Evolutionary conservation across 805 yeast species (phyloP).

Genomic region (Hanseniaspora meyeri): DNA sequence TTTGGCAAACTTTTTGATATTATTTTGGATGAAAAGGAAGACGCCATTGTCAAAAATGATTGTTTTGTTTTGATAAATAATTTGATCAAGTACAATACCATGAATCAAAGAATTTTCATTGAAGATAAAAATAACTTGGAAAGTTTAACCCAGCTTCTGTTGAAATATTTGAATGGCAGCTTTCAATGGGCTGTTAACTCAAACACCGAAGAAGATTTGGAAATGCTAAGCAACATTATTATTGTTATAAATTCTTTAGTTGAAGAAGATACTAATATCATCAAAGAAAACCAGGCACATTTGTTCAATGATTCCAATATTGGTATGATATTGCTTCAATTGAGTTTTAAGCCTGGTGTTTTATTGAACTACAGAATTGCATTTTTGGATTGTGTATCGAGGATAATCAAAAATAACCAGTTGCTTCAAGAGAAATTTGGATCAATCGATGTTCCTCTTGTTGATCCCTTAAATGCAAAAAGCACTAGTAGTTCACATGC

Average conservation of each 20-base stretch:
- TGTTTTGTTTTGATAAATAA: constrained; percentile 65
- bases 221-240: constrained; percentile 50
- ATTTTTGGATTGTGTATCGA: constrained; percentile 67
- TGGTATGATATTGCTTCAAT: constrained; percentile 49
- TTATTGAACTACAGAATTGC: constrained; percentile 54
- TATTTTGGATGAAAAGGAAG: constrained; percentile 73
- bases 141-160: constrained; percentile 34
- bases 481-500: neutral
- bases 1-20: constrained; percentile 73
- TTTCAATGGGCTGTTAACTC: neutral
- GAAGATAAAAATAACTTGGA: constrained; percentile 58
- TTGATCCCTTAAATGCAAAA: constrained; percentile 45
- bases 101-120: constrained; percentile 78
- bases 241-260: constrained; percentile 67
- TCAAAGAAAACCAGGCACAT: constrained; percentile 47
- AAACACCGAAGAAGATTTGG: constrained; percentile 30
- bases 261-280: constrained; percentile 55
- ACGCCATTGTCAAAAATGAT: constrained; percentile 72
- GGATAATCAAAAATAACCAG: constrained; percentile 54
- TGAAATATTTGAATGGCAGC: constrained; percentile 57
- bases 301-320: constrained; percentile 46
- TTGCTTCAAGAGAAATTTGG: constrained; percentile 60
- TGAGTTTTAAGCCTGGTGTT: constrained; percentile 56
- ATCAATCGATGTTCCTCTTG: constrained; percentile 80
- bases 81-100: constrained; percentile 66